Evolutionary conservation across 129 eudicot genomes (phyloP).

Genomic region (Heracleum sosnowskyi): DNA sequence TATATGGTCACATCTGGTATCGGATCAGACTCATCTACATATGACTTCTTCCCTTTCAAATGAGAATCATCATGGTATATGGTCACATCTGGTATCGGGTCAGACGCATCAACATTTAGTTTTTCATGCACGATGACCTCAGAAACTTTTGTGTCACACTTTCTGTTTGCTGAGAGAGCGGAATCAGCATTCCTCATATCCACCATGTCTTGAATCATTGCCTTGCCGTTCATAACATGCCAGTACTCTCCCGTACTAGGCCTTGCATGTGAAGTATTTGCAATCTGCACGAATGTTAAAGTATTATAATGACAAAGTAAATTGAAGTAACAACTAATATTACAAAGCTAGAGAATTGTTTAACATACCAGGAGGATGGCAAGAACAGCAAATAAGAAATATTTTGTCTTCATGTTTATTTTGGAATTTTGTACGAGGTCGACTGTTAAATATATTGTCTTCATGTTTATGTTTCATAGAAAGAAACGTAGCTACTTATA

Average conservation of each 20-base stretch:
- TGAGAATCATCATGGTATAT: background rate
- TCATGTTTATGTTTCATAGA: background rate
- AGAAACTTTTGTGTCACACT: background rate
- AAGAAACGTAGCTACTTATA: background rate
- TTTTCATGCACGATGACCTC: background rate
- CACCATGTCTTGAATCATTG: background rate
- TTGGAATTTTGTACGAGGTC: background rate
- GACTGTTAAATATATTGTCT: background rate
- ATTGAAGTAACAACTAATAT: background rate
- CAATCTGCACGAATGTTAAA: background rate
- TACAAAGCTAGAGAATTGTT: background rate
- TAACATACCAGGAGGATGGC: background rate
- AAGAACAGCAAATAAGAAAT: background rate
- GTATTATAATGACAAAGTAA: background rate
- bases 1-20: background rate
- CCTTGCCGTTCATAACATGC: background rate
- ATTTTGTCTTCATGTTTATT: background rate
- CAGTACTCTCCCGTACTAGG: background rate
- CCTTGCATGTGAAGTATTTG: background rate
- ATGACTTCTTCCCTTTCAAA: background rate
- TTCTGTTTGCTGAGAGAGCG: background rate
- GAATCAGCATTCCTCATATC: background rate
- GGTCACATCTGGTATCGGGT: background rate
- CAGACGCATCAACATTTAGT: background rate
- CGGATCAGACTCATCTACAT: background rate